Percentiles rank a stretch among this genome's conserved stretches.
Evolutionary conservation across 805 yeast genomes (phyloP).

Genomic region (Lachancea lanzarotensis): DNA sequence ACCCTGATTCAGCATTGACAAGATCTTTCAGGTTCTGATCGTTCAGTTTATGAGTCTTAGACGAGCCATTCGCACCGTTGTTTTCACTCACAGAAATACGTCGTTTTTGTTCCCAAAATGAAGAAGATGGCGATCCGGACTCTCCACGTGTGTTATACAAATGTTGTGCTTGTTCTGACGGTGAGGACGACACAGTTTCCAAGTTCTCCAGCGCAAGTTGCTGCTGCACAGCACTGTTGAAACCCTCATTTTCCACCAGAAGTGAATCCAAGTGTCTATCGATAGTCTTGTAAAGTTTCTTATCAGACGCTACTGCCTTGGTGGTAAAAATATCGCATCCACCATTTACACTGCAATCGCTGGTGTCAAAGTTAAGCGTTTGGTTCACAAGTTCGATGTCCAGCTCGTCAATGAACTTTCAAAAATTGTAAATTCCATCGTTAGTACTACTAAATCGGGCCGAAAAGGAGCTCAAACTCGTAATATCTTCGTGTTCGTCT

Average conservation of each 20-base stretch:
- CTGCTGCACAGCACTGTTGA: slow-evolving; percentile 30
- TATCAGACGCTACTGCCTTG: slow-evolving; percentile 84
- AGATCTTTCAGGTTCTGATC: slow-evolving; percentile 32
- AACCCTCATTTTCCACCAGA: slow-evolving; percentile 33
- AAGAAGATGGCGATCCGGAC: slow-evolving; percentile 20
- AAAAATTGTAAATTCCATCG: background rate
- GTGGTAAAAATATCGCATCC: slow-evolving; percentile 93
- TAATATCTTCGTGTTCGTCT: background rate
- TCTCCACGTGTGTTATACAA: slow-evolving; percentile 10
- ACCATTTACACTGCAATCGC: slow-evolving; percentile 72
- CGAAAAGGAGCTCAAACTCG: too few relatives aligned
- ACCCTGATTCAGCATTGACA: slow-evolving; percentile 25
- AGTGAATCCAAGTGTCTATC: slow-evolving; percentile 67
- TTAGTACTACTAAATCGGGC: background rate
- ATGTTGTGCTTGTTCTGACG: slow-evolving; percentile 2
- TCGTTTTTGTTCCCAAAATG: slow-evolving; percentile 37
- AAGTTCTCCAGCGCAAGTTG: slow-evolving; percentile 17
- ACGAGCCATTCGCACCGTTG: slow-evolving; percentile 5
- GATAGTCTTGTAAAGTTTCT: slow-evolving; percentile 79
- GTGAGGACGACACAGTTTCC: slow-evolving; percentile 11
- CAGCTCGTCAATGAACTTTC: slow-evolving; percentile 81
- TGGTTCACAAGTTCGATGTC: slow-evolving; percentile 90
- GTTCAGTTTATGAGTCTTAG: slow-evolving; percentile 28
- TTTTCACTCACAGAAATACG: slow-evolving; percentile 33
- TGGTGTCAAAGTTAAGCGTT: slow-evolving; percentile 69